A percentile compares a stretch with the other conserved stretches of the same genome.
Evolutionary conservation across 345 rosid genomes (phyloP).

Genomic region (Eucalyptus marginata): DNA sequence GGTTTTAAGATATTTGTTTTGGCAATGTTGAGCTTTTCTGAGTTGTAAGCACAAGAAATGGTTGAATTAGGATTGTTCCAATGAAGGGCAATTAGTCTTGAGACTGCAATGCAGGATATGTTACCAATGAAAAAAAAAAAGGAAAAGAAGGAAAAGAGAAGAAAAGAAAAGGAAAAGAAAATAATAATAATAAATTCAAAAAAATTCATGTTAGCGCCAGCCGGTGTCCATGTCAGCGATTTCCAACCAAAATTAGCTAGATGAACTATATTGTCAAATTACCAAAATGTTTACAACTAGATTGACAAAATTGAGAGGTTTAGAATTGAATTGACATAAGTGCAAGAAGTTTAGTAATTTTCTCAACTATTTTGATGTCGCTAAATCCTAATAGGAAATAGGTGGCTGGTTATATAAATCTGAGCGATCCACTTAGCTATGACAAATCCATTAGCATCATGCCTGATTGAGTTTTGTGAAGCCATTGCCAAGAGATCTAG

Average conservation of each 20-base stretch:
- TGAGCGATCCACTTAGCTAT: neutral
- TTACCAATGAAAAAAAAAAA: too few species aligned
- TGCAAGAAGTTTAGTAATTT: too few species aligned
- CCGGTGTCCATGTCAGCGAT: fast-evolving
- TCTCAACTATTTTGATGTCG: neutral
- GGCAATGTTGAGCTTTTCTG: neutral
- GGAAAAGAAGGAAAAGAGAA: too few species aligned
- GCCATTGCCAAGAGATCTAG: neutral
- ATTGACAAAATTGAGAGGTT: too few species aligned
- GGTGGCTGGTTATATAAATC: neutral
- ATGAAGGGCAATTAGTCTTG: neutral
- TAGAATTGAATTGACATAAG: too few species aligned
- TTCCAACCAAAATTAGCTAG: fast-evolving
- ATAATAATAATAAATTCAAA: too few species aligned
- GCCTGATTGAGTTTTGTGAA: neutral
- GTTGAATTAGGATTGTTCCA: neutral
- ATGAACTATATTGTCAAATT: too few species aligned
- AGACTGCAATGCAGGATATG: neutral
- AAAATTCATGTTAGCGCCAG: fast-evolving
- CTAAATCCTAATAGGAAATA: neutral
- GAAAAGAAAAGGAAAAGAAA: too few species aligned
- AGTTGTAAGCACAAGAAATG: neutral
- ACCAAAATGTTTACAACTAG: too few species aligned
- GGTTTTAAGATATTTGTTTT: neutral
- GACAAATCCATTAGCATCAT: neutral